A percentile compares a stretch with the other conserved stretches of the same genome.
Evolutionary conservation across 2,329 filamentous ascomycete genomes (phyloP).

Genomic region (Diaporthe ilicicola): DNA sequence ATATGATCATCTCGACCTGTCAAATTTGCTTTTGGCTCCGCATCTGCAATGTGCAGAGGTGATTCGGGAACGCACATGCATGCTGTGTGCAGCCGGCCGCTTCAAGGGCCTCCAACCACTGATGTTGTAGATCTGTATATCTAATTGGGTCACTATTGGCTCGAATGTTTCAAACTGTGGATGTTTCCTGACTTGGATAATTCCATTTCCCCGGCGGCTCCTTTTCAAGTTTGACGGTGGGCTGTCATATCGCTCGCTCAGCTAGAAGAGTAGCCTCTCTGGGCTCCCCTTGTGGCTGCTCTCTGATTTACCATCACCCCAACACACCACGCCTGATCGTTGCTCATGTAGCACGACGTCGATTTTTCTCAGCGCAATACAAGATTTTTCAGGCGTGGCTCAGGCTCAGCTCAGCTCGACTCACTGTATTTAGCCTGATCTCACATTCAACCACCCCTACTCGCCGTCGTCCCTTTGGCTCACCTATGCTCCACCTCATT

Average conservation of each 20-base stretch:
- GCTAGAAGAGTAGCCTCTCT: background rate
- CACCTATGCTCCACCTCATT: no score
- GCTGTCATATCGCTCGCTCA: background rate
- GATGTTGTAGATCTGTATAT: background rate
- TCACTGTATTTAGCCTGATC: no score
- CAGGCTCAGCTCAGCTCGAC: background rate
- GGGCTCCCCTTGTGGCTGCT: background rate
- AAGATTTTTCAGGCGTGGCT: background rate
- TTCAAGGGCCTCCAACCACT: background rate
- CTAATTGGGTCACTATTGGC: background rate
- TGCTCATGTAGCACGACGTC: no score
- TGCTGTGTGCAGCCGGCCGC: background rate
- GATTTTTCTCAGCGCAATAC: no score
- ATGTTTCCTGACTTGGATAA: background rate
- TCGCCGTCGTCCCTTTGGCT: no score
- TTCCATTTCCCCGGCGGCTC: no score
- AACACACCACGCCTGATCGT: no score
- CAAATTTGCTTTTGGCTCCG: conserved; percentile 16
- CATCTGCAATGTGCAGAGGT: conserved; percentile 1
- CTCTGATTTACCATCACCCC: background rate
- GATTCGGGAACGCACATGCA: conserved; percentile 14
- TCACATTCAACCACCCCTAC: no score
- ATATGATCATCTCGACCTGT: conserved; percentile 19
- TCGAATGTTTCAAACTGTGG: background rate
- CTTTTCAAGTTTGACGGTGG: background rate